Evolutionary conservation across 179 eudicot genomes (phyloP), one percentile per base, ranked within the genome.

Genomic region (Pouteria campechiana): DNA sequence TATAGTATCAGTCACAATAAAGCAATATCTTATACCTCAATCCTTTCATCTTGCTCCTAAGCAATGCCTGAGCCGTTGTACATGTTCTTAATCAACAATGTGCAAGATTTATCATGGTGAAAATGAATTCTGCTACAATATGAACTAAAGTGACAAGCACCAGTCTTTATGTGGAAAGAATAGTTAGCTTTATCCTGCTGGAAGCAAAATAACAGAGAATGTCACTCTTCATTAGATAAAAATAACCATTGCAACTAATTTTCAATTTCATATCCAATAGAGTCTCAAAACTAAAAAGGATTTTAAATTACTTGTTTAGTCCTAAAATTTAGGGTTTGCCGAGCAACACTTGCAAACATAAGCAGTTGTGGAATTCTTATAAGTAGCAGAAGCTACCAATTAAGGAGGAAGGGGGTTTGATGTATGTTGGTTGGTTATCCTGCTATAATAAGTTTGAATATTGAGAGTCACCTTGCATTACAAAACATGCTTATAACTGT

Each of bases 351-450:
- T 39, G 81, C 84, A 50, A 90, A 40, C 19, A 74, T n/a, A n/a
- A n/a, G 33, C 45, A 67, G 74, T 55, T 66, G 61, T 18, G 80
- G 73, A 76, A 48, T 67, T 76, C 55, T 44, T 79, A 65, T 54
- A 58, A 55, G 70, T 76, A 19, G 81, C 68, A 70, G 61, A 86
- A 40, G 70, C 81, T 70, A 85, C 92, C 32, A 84, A 79, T 48
- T 90, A 87, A 20, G 98, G 98, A 72, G 93, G 94, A 61, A 90
- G 93, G 52, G 98, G 98, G 60, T 90, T 90, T 50, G 98, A 90
- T 59, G 74, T 90, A 20, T 95, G 96, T 58, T 92, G 64, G 42
- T 64, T 67, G 24, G 58, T 48, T n/a, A 65, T 79, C 96, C 98
- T 90, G 65, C 33, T 40, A 18, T 2, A 24, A 31, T 6, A 29